A percentile compares a stretch with the other conserved stretches of the same genome.
phyloP scores from a whole-genome alignment of 2,329 filamentous ascomycete species.

The Xylaria sp. region DNA sequence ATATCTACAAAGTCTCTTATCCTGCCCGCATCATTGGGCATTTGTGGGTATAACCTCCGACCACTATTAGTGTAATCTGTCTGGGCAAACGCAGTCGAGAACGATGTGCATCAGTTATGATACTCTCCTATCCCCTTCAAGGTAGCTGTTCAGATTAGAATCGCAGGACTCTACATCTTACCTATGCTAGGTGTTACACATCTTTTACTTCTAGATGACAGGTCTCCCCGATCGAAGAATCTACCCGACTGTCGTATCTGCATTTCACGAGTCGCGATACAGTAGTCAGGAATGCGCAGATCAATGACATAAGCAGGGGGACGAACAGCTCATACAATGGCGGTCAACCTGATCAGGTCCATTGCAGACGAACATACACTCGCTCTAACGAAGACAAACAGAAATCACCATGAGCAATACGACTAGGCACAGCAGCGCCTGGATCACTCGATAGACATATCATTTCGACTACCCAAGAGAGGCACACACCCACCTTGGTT shows the following conservation, averaged over 20 bases:
- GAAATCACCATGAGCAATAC: neutral
- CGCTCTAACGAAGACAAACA: neutral
- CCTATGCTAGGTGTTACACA: neutral
- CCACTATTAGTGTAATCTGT: conserved; percentile 1
- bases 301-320: conserved; percentile 2
- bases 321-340: conserved; percentile 2
- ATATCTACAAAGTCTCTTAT: conserved; percentile 11
- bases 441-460: neutral
- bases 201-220: neutral
- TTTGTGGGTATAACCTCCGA: conserved; percentile 1
- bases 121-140: neutral
- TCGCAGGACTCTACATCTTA: neutral
- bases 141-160: neutral
- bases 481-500: neutral
- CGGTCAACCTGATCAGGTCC: neutral
- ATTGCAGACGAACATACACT: neutral
- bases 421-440: neutral
- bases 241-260: conserved; percentile 1
- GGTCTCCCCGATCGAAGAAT: neutral
- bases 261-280: conserved; percentile 2
- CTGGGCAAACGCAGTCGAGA: neutral
- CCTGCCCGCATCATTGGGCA: conserved; percentile 3
- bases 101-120: conserved; percentile 1
- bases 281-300: neutral
- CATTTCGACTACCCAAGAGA: conserved; percentile 9